phyloP scores from a whole-genome alignment of 495 filamentous ascomycete species.

The Astrocystis sublimbata region DNA sequence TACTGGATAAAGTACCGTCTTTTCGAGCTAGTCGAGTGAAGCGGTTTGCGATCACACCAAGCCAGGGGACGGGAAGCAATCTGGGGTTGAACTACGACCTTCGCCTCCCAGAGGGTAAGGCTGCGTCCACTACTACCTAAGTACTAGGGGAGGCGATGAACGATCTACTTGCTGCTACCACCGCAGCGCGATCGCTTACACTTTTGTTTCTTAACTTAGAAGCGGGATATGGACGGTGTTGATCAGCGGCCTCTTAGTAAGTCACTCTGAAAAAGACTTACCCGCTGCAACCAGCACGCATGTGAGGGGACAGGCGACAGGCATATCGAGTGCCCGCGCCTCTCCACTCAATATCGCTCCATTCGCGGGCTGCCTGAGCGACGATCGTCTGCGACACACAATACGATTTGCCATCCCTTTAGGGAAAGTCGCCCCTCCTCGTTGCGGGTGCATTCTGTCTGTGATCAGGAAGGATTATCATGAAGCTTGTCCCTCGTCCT shows the following conservation, averaged over 20 bases:
- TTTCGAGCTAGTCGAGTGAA: conserved; percentile 10
- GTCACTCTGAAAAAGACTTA: neutral
- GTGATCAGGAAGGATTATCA: conserved; percentile 11
- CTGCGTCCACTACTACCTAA: conserved; percentile 28
- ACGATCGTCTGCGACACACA: conserved; percentile 9
- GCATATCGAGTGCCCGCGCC: neutral
- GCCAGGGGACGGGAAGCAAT: conserved; percentile 17
- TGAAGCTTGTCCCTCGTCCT: conserved; percentile 7
- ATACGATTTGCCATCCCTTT: neutral
- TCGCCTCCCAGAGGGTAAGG: conserved; percentile 30
- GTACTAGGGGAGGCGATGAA: conserved; percentile 16
- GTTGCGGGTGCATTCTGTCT: conserved; percentile 11
- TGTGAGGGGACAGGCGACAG: neutral
- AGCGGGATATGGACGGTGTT: conserved; percentile 5
- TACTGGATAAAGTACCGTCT: conserved; percentile 15
- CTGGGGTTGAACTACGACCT: conserved; percentile 24
- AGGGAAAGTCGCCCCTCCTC: conserved; percentile 11
- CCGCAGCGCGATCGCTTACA: conserved; percentile 12
- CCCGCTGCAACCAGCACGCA: conserved; percentile 3
- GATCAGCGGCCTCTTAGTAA: conserved; percentile 4
- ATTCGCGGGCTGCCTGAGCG: neutral
- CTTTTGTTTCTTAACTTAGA: conserved; percentile 18
- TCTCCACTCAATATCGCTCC: conserved; percentile 18
- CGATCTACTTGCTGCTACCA: conserved; percentile 20
- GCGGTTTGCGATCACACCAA: neutral